Evolutionary conservation across 2,329 filamentous ascomycete genomes (phyloP).

Genomic region (Cladophialophora immunda): DNA sequence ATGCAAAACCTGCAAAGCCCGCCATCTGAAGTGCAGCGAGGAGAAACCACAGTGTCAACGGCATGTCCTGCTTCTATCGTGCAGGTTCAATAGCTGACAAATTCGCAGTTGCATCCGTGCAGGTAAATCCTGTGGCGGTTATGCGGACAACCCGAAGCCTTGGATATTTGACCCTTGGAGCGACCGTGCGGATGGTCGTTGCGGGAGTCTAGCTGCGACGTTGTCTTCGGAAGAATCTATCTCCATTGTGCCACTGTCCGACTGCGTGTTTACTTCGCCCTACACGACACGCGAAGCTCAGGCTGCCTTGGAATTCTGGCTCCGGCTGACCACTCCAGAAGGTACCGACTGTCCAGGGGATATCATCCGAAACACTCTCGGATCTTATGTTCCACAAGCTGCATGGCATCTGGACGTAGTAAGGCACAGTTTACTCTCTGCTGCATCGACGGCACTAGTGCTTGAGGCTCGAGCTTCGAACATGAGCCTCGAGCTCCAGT

Average conservation of each 20-base stretch:
- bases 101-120: background rate
- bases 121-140: slow-evolving; percentile 7
- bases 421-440: slow-evolving; percentile 5
- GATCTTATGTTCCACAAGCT: slow-evolving; percentile 3
- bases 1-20: slow-evolving; percentile 9
- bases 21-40: slow-evolving; percentile 2
- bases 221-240: background rate
- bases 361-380: slow-evolving; percentile 1
- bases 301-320: background rate
- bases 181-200: background rate
- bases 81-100: background rate
- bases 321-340: background rate
- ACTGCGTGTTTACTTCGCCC: slow-evolving; percentile 1
- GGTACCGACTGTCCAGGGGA: background rate
- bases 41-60: slow-evolving; percentile 9
- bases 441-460: background rate
- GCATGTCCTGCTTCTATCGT: background rate
- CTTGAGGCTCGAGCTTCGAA: background rate
- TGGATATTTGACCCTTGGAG: slow-evolving; percentile 8
- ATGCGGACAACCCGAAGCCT: slow-evolving; percentile 2
- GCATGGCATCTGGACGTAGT: slow-evolving; percentile 5
- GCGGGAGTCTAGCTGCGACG: background rate
- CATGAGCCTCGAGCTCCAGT: background rate
- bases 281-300: background rate
- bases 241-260: background rate